Evolutionary conservation across 768 basidiomycete genomes (phyloP), one percentile per base, ranked within the genome.

Genomic region (Gymnopilus dilepis): DNA sequence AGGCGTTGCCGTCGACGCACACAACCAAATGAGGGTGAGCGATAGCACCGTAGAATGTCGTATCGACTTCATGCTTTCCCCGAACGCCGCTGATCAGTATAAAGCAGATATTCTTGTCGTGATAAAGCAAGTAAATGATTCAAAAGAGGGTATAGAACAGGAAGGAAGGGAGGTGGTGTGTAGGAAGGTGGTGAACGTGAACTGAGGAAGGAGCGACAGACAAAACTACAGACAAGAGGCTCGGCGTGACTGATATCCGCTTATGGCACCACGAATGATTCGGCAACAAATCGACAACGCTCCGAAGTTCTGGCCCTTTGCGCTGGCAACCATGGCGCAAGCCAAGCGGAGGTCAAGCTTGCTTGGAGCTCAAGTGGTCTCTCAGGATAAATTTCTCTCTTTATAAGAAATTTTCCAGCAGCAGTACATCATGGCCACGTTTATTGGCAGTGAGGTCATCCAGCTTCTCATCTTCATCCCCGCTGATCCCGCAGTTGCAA

Each of bases 21-120:
- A 65, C 19, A 70, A 59, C 45, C 67, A 61, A 64, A 70, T 41
- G 55, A 69, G 40, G 56, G 67, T 58, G 52, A 72, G 61, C 52
- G 68, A 58, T 12, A 68, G 59, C 53, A 60, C 61, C 30, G 53
- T 67, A n/a, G n/a, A n/a, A 15, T 65, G 33, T n/a, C 59, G 61
- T 66, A 70, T 70, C 17, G 45, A 30, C 45, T 12, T 41, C 40
- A 21, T 17, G 12, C 26, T 28, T n/a, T 50, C 40, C 37, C 7
- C 26, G 33, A 24, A 19, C 7, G 15, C 34, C 13, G 34, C 2
- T 15, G 15, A 40, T 37, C 47, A 31, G 13, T 50, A 26, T 50
- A 31, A 40, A 40, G 6, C 12, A 15, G 21, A 28, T 40, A 2
- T 38, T 26, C n/a, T 26, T 8, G n/a, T 2, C 9, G 15, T 34